A percentile compares a stretch with the other conserved stretches of the same genome.
These are phyloP conservation scores for Areca catechu DNA, from an alignment of 176 grass and related monocot species.

Conservation along the genomic window DNA sequence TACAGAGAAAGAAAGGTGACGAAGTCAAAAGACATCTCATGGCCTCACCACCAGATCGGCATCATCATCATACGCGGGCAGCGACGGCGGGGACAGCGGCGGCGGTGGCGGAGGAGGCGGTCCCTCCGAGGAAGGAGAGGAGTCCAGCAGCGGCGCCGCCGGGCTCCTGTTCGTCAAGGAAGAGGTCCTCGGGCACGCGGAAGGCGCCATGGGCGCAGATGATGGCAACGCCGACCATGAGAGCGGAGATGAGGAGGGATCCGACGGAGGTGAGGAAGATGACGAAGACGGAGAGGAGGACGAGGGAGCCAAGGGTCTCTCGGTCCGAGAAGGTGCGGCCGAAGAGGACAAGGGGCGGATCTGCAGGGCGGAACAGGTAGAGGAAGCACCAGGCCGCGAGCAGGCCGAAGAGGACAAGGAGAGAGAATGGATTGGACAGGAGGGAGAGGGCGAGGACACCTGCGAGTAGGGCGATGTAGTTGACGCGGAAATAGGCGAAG, in stretches of 20 bases:
- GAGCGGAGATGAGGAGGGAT: constrained; percentile 75
- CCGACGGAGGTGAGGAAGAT: constrained; percentile 83
- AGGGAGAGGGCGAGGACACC: constrained; percentile 62
- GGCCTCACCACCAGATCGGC: too few species aligned
- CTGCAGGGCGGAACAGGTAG: constrained; percentile 71
- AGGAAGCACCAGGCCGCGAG: constrained; percentile 86
- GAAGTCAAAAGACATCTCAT: too few species aligned
- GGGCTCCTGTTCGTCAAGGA: constrained; percentile 58
- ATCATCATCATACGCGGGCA: constrained; percentile 13
- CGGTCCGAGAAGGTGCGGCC: constrained; percentile 80
- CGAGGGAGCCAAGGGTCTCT: constrained; percentile 71
- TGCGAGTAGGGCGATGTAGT: constrained; percentile 79
- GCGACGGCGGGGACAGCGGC: not conserved
- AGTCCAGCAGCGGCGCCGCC: constrained; percentile 40
- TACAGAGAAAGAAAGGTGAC: too few species aligned
- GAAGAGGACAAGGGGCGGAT: constrained; percentile 81
- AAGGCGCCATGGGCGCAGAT: constrained; percentile 63
- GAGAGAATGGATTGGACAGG: constrained; percentile 69
- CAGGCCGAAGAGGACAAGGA: constrained; percentile 50
- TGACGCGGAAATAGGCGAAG: constrained; percentile 81
- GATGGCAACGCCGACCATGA: constrained; percentile 48
- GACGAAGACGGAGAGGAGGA: constrained; percentile 49
- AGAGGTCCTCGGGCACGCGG: constrained; percentile 75
- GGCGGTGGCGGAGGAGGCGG: not conserved
- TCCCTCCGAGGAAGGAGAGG: constrained; percentile 58